Conservation (phyloP, 805 yeast species). For the Ogataea pini region DNA sequence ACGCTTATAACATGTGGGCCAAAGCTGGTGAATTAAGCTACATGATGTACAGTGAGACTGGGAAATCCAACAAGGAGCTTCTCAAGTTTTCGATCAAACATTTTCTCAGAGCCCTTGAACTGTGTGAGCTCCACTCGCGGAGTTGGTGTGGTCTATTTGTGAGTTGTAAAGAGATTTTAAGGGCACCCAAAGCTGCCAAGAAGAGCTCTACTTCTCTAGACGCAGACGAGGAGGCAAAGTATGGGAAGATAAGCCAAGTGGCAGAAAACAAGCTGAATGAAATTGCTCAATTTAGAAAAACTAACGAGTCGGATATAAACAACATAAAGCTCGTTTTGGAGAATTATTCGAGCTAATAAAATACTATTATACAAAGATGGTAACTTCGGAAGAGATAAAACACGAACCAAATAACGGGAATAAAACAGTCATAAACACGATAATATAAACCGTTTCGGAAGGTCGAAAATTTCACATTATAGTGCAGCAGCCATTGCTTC, state of each 20-base stretch:
- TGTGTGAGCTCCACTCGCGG: constrained; percentile 65
- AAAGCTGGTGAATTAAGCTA: constrained; percentile 58
- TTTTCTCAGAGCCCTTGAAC: constrained; percentile 72
- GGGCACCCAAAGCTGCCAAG: constrained; percentile 4
- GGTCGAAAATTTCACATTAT: constrained; percentile 28
- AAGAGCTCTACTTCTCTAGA: constrained; percentile 6
- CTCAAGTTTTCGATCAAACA: constrained; percentile 40
- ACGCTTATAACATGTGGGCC: constrained; percentile 65
- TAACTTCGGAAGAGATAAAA: neutral
- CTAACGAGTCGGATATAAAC: constrained; percentile 36
- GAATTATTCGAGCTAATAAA: constrained; percentile 3
- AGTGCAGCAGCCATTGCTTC: constrained; percentile 30
- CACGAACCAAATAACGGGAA: neutral
- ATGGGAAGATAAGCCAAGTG: constrained; percentile 37
- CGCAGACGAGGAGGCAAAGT: constrained; percentile 25
- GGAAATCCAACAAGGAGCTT: constrained; percentile 11
- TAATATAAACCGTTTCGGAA: neutral
- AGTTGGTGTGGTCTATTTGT: constrained; percentile 47
- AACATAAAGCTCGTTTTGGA: constrained; percentile 38
- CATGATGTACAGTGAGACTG: constrained; percentile 10
- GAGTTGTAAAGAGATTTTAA: constrained; percentile 14
- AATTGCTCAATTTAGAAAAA: constrained; percentile 32
- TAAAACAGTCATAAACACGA: neutral
- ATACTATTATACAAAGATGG: constrained; percentile 1
- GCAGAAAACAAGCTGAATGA: constrained; percentile 39